Percentiles rank a stretch among this genome's conserved stretches.
Evolutionary conservation across 176 grass and related monocot species (phyloP).

Genomic region (Musa acuminata): DNA sequence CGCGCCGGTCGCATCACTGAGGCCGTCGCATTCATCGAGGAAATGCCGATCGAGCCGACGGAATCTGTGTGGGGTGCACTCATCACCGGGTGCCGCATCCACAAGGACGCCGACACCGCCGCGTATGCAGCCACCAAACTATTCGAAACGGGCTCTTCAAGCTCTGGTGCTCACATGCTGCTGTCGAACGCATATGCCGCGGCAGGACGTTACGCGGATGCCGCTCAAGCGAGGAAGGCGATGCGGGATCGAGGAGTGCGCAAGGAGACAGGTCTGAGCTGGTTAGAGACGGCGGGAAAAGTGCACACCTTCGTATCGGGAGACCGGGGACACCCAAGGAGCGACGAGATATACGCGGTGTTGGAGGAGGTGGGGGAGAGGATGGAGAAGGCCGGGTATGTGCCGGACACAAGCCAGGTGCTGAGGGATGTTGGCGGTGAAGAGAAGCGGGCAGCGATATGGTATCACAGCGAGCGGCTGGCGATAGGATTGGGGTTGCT

Average conservation of each 20-base stretch:
- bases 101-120: slow-evolving; percentile 69
- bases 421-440: slow-evolving; percentile 59
- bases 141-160: slow-evolving; percentile 53
- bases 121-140: slow-evolving; percentile 51
- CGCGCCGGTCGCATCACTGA: slow-evolving; percentile 60
- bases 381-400: slow-evolving; percentile 77
- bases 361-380: slow-evolving; percentile 63
- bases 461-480: slow-evolving; percentile 89
- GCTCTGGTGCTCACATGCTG: slow-evolving; percentile 76
- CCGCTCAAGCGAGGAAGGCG: slow-evolving; percentile 65
- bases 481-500: slow-evolving; percentile 76
- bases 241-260: slow-evolving; percentile 81
- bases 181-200: slow-evolving; percentile 69
- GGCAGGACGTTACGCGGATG: slow-evolving; percentile 59
- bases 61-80: slow-evolving; percentile 84
- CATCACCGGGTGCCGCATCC: slow-evolving; percentile 73
- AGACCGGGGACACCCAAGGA: slow-evolving; percentile 59
- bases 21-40: slow-evolving; percentile 59
- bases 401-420: slow-evolving; percentile 63
- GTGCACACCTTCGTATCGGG: slow-evolving; percentile 81
- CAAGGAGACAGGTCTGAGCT: slow-evolving; percentile 87
- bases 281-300: slow-evolving; percentile 65
- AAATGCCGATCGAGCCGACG: slow-evolving; percentile 82
- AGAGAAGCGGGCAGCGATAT: slow-evolving; percentile 52
- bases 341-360: slow-evolving; percentile 50